These are phyloP conservation scores for Aspergillus sparsus DNA, from an alignment of 495 filamentous ascomycete species.

Conservation along the genomic window DNA sequence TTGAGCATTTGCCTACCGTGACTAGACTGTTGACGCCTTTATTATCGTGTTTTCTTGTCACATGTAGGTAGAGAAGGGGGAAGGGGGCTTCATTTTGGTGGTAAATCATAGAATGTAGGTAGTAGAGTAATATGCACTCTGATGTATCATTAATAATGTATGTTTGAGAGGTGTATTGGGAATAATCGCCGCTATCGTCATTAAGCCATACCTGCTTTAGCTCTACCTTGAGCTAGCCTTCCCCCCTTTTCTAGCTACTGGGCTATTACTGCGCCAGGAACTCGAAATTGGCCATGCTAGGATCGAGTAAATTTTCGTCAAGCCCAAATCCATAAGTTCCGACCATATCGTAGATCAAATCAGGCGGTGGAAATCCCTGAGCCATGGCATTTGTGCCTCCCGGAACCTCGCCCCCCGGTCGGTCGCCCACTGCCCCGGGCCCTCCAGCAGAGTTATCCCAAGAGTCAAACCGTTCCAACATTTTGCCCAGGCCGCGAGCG, in stretches of 20 bases:
- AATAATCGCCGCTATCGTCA: too few species aligned
- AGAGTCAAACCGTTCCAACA: slow-evolving; percentile 49
- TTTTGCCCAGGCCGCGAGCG: slow-evolving; percentile 55
- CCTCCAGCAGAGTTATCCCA: slow-evolving; percentile 41
- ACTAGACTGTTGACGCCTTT: background rate
- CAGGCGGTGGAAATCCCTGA: slow-evolving; percentile 49
- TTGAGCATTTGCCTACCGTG: background rate
- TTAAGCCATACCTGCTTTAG: too few species aligned
- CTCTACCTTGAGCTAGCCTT: too few species aligned
- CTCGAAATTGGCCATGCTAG: slow-evolving; percentile 50
- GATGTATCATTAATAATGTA: too few species aligned
- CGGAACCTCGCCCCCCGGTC: slow-evolving; percentile 31
- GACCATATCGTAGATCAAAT: slow-evolving; percentile 52
- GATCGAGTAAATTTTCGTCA: slow-evolving; percentile 50
- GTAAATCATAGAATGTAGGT: too few species aligned
- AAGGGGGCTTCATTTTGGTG: too few species aligned
- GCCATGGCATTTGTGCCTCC: slow-evolving; percentile 51
- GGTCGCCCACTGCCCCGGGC: slow-evolving; percentile 8
- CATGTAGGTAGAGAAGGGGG: too few species aligned
- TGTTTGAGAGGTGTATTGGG: too few species aligned
- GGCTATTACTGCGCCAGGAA: slow-evolving; percentile 40
- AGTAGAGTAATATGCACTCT: too few species aligned
- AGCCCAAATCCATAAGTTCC: slow-evolving; percentile 52
- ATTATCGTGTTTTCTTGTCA: too few species aligned
- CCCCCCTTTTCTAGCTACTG: too few species aligned